Base-by-base conservation (phyloP, 1,139 yeast genomes). In the Candida neerlandica region DNA sequence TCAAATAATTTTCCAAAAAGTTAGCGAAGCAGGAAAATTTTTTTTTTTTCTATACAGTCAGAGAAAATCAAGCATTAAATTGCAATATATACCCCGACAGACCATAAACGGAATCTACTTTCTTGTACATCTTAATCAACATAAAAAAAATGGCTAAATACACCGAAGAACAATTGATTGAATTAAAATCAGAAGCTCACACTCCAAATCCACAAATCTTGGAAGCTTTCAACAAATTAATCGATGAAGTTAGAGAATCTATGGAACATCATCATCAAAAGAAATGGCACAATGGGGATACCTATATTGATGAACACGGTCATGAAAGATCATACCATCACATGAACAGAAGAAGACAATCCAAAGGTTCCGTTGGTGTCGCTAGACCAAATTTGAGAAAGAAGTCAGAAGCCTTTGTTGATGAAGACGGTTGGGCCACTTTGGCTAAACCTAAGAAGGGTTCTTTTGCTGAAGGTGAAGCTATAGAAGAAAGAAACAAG, bases 381-480 rank as follows among this genome's bases (percentile, higher is more conserved):
- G 72, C 70, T 53, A 73, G 80, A 73, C 85, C 85, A 48, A 72
- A 75, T 60, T 76, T 82, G 61, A 77, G 83, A 62, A 84, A 81
- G 72, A 77, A 78, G 60, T 82, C 78, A 49, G 85, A 80, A 56
- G 78, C 78, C 55, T 71, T 75, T 43, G 78, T 78, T 23, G 95
- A 86, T 63, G 87, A 85, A 52, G 92, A 87, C 55, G 95, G 95
- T 40, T 87, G 94, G 94, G 87, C 87, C 50, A 85, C 92, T 27
- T 73, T 82, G 54, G 32, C 80, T 58, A 72, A 76, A 57, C 55
- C 59, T 30, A 32, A 38, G 69, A 76, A 52, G 62, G 74, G 76
- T 61, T 73, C 80, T 3, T 77, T 78, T 52, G 77, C 77, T 49
- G 73, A 70, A 39, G 84, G 77, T 49, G 83, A 77, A 33, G 75